Evolutionary conservation across 2,329 filamentous ascomycete genomes (phyloP).

Genomic region (Penicillium fuscoglaucum): DNA sequence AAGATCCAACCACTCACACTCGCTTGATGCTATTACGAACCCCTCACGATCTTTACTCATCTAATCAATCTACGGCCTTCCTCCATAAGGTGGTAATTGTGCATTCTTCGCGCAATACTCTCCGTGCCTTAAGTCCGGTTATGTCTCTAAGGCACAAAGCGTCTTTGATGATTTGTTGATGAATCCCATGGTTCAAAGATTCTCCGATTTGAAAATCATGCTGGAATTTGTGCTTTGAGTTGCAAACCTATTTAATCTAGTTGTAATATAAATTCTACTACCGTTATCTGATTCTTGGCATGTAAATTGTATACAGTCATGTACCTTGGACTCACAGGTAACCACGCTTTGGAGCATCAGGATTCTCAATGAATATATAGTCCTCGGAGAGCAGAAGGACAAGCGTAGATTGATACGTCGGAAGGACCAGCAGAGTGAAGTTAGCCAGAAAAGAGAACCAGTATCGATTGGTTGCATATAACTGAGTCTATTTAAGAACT

Average conservation of each 20-base stretch:
- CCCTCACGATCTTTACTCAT: slow-evolving; percentile 24
- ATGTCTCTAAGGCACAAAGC: not conserved
- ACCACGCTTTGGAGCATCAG: not conserved
- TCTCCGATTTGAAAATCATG: not conserved
- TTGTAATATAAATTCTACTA: slow-evolving; percentile 28
- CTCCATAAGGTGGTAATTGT: not conserved
- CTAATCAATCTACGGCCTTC: not conserved
- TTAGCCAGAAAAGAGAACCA: slow-evolving; percentile 9
- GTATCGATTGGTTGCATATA: slow-evolving; percentile 19
- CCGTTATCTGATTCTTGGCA: not conserved
- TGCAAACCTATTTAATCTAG: slow-evolving; percentile 14
- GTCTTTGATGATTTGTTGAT: slow-evolving; percentile 17
- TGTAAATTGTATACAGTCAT: not conserved
- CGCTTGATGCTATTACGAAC: slow-evolving; percentile 26
- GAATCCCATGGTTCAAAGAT: slow-evolving; percentile 12
- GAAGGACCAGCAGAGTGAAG: not conserved
- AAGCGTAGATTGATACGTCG: not conserved
- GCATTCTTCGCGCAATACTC: not conserved
- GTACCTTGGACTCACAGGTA: not conserved
- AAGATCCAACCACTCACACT: slow-evolving; percentile 13
- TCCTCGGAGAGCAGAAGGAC: not conserved
- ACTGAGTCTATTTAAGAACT: slow-evolving; percentile 18
- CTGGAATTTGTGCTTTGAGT: not conserved
- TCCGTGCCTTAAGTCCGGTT: not conserved
- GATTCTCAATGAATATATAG: not conserved